Evolutionary conservation across 2,329 filamentous ascomycete genomes (phyloP).

Genomic region (Aspergillus sp.): DNA sequence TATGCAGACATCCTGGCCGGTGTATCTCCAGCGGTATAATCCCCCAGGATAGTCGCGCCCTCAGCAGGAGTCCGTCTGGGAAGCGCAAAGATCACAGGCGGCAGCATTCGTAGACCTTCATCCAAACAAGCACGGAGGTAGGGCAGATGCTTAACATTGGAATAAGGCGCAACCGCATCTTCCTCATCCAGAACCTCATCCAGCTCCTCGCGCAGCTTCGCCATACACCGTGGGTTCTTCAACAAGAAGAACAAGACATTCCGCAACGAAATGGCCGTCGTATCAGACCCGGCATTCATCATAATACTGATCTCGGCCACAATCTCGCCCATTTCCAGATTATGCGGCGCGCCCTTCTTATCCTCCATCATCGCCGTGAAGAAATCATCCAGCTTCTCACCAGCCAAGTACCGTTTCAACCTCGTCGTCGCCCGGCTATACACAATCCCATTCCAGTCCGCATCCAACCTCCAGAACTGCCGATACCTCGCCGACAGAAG

Average conservation of each 20-base stretch:
- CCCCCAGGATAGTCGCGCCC: slow-evolving; percentile 43
- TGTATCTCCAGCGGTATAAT: slow-evolving; percentile 45
- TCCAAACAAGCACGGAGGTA: slow-evolving; percentile 55
- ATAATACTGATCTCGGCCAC: slow-evolving; percentile 51
- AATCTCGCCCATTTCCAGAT: slow-evolving; percentile 59
- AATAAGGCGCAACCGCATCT: slow-evolving; percentile 50
- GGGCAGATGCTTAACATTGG: slow-evolving; percentile 52
- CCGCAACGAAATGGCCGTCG: slow-evolving; percentile 53
- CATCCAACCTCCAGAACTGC: background rate
- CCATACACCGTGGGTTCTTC: slow-evolving; percentile 44
- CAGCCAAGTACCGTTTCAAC: slow-evolving; percentile 34
- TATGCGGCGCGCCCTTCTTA: slow-evolving; percentile 45
- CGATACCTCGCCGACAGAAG: slow-evolving; percentile 39
- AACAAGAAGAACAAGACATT: slow-evolving; percentile 56
- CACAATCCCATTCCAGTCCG: slow-evolving; percentile 1
- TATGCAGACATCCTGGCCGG: slow-evolving; percentile 45
- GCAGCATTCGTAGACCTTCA: slow-evolving; percentile 49
- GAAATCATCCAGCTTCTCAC: slow-evolving; percentile 60
- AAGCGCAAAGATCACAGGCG: slow-evolving; percentile 46
- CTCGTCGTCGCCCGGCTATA: background rate
- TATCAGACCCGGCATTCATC: slow-evolving; percentile 53
- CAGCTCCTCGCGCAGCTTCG: slow-evolving; percentile 47
- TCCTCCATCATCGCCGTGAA: slow-evolving; percentile 57
- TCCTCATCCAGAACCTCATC: slow-evolving; percentile 30
- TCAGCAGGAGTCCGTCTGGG: slow-evolving; percentile 47